Conservation (phyloP, 2,329 filamentous ascomycete genomes). For the Aspergillus piperis region DNA sequence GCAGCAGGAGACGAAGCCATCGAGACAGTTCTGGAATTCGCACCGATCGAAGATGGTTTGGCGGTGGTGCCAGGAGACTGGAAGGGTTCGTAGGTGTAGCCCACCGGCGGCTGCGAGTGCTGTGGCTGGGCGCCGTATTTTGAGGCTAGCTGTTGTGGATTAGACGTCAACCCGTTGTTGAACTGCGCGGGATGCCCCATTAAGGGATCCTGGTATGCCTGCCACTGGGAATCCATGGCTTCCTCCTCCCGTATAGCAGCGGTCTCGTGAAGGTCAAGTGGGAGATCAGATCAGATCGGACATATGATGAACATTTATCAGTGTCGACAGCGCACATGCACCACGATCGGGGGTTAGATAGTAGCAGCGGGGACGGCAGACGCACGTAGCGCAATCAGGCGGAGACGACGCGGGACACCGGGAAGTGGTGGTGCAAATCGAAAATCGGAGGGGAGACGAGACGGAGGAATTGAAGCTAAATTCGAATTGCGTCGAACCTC, state of each 20-base stretch:
- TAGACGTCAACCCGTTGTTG: constrained; percentile 55
- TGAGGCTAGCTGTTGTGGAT: constrained; percentile 53
- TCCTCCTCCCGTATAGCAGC: constrained; percentile 18
- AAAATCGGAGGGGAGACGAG: constrained; percentile 12
- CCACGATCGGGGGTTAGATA: constrained; percentile 33
- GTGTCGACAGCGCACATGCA: constrained; percentile 30
- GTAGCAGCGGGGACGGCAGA: constrained; percentile 31
- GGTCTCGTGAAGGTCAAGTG: constrained; percentile 9
- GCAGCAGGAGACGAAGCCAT: constrained; percentile 61
- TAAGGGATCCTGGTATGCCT: constrained; percentile 65
- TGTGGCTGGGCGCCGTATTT: constrained; percentile 50
- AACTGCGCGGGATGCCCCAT: constrained; percentile 65
- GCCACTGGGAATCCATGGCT: constrained; percentile 64
- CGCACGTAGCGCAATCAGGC: constrained; percentile 32
- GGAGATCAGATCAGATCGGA: constrained; percentile 11
- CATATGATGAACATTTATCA: constrained; percentile 24
- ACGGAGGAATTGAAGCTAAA: constrained; percentile 26
- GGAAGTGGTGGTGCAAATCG: constrained; percentile 22
- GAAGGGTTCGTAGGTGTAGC: constrained; percentile 70
- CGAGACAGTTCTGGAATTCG: constrained; percentile 53
- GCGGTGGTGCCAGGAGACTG: constrained; percentile 47
- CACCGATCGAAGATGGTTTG: constrained; percentile 37
- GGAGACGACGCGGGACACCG: constrained; percentile 20
- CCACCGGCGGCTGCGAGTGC: constrained; percentile 55
- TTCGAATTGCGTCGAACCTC: constrained; percentile 22